Evolutionary conservation across 805 yeast genomes (phyloP), one percentile per base, ranked within the genome.

Genomic region (Candida vaughaniae): DNA sequence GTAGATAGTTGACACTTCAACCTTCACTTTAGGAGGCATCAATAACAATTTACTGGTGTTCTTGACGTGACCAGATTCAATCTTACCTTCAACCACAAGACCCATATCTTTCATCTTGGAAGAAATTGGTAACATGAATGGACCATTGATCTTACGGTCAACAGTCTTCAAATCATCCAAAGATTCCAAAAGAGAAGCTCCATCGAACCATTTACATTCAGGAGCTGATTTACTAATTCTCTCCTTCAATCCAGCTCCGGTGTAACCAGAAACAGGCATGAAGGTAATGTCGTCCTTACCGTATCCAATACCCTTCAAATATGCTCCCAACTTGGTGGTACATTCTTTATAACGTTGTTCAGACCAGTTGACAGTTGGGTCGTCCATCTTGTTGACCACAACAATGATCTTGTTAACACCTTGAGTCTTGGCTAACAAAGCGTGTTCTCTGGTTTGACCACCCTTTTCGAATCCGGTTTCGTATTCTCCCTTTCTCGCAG

Each of bases 401-500:
- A 91, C 96, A 47, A 93, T 74, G 63, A 91, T 77, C 63, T 82
- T 85, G 73, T 91, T 88, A 45, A 91, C 96, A 70, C 99, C 99
- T 69, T 91, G 98, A 35, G 97, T 93, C 75, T 91, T 93, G 45
- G 99, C 99, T 60, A 91, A 75, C 43, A 91, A 72, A 9, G 98
- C 98, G 59, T 91, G 99, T 75, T 90, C 98, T 71, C 97, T 83
- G 25, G 98, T 90, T 72, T 91, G 99, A 51, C 99, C 99, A 56
- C 98, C 98, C 64, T 89, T 87, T 73, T 91, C 99, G 58, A 91
- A 91, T 45, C 99, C 99, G 38, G 99, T 93, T 72, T 93, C 99
- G 67, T 93, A 93, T 66, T 93, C 99, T 70, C 99, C 99, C 68
- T 90, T 89, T 76, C 99, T 85, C 31, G 98, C 98, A 46, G 96